Percentiles rank a stretch among this genome's conserved stretches.
These are phyloP conservation scores for Batrachochytrium dendrobatidis DNA, from an alignment of 371 early-diverging fungal species.

Conservation along the genomic window DNA sequence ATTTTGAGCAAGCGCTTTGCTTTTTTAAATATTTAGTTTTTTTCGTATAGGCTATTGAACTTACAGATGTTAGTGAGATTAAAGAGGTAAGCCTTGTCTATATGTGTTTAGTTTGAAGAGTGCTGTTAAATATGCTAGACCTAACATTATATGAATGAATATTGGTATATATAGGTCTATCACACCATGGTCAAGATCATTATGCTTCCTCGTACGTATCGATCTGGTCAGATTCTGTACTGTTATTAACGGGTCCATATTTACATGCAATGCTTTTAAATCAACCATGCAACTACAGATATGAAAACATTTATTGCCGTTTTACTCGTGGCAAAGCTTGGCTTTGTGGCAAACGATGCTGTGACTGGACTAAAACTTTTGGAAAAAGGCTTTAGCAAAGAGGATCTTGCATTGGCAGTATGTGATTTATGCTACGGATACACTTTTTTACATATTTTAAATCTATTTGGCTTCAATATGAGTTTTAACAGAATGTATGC, in stretches of 20 bases:
- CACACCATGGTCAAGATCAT: conserved; percentile 29
- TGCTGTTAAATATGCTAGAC: background rate
- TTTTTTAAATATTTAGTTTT: background rate
- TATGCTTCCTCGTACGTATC: conserved; percentile 23
- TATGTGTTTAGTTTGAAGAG: background rate
- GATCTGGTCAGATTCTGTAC: background rate
- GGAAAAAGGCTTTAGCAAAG: conserved; percentile 90
- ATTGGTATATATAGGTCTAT: conserved; percentile 19
- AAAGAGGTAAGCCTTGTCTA: conserved; percentile 5
- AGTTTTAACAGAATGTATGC: too few relatives aligned
- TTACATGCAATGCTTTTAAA: background rate
- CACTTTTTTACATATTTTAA: background rate
- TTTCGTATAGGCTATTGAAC: conserved; percentile 4
- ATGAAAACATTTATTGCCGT: conserved; percentile 77
- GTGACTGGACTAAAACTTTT: conserved; percentile 88
- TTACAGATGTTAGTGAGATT: conserved; percentile 15
- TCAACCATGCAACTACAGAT: conserved; percentile 34
- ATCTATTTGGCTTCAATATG: background rate
- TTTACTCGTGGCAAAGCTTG: conserved; percentile 81
- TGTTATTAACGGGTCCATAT: background rate
- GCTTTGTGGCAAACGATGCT: conserved; percentile 90
- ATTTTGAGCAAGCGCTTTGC: background rate
- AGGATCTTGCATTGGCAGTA: conserved; percentile 84
- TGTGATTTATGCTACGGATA: background rate
- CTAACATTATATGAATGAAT: conserved; percentile 2